These are phyloP conservation scores for Dysphania ambrosioides DNA, from an alignment of 148 eudicot species.

Conservation along the genomic window DNA sequence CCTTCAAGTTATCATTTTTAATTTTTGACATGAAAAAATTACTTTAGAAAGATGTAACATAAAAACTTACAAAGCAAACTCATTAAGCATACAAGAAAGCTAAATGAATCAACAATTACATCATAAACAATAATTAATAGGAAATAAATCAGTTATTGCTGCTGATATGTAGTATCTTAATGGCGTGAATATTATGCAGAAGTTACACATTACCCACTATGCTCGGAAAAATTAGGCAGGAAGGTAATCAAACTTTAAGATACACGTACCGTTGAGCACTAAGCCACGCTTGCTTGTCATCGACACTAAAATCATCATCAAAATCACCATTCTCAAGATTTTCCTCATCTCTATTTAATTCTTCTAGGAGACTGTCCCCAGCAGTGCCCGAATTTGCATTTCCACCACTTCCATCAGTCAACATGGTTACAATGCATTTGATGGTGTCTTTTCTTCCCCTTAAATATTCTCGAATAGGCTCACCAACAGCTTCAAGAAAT, in stretches of 20 bases:
- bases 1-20: background rate
- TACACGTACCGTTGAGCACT: slow-evolving; percentile 69
- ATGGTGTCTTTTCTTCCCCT: slow-evolving; percentile 96
- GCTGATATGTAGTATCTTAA: background rate
- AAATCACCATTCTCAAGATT: slow-evolving; percentile 61
- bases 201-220: background rate
- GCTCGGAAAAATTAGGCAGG: background rate
- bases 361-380: slow-evolving; percentile 99
- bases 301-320: slow-evolving; percentile 70
- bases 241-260: slow-evolving; percentile 8
- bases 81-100: background rate
- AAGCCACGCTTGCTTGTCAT: slow-evolving; percentile 93
- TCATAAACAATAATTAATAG: background rate
- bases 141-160: background rate
- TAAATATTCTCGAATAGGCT: slow-evolving; percentile 89
- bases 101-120: background rate
- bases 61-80: too few species aligned
- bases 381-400: slow-evolving; percentile 57
- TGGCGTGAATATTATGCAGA: background rate
- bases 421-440: slow-evolving; percentile 96
- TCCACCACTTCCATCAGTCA: slow-evolving; percentile 94
- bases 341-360: slow-evolving; percentile 93
- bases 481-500: slow-evolving; percentile 98
- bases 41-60: too few species aligned
- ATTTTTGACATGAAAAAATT: too few species aligned